Evolutionary conservation across 495 filamentous ascomycete genomes (phyloP).

Genomic region (Articulospora tetracladia): DNA sequence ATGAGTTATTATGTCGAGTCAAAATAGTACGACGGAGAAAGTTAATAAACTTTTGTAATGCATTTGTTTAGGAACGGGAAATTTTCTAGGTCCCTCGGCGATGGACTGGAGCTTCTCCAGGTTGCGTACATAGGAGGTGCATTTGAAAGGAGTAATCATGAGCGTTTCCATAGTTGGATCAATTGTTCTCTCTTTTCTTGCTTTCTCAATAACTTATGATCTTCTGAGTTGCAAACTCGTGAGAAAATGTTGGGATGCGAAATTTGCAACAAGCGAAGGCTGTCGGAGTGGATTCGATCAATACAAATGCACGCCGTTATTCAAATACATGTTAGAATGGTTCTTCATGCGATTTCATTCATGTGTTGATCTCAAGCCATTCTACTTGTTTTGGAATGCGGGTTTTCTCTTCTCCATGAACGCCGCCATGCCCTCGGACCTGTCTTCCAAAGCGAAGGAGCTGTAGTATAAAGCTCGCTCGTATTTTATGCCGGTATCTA

Average conservation of each 20-base stretch:
- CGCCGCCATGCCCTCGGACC: constrained; percentile 19
- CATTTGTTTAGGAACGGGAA: no score
- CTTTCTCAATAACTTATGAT: neutral
- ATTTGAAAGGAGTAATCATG: neutral
- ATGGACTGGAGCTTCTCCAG: neutral
- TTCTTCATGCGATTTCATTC: no score
- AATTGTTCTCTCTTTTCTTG: neutral
- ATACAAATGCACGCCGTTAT: no score
- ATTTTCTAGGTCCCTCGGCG: neutral
- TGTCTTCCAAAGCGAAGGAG: constrained; percentile 16
- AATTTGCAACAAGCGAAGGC: no score
- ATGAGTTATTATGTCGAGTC: neutral
- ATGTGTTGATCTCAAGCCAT: neutral
- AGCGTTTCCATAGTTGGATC: neutral
- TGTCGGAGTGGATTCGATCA: no score
- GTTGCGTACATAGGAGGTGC: neutral
- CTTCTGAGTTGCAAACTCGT: neutral
- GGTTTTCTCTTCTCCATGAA: constrained; percentile 27
- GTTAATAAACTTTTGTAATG: neutral
- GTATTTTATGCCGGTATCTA: neutral
- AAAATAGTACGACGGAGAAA: neutral
- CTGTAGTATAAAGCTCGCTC: constrained; percentile 10
- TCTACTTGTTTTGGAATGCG: constrained; percentile 15
- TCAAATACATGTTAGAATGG: no score
- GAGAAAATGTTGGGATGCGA: no score